These are phyloP conservation scores for Plasmodium vivax DNA, from an alignment of 169 alveolate genomes.

Conservation along the genomic window DNA sequence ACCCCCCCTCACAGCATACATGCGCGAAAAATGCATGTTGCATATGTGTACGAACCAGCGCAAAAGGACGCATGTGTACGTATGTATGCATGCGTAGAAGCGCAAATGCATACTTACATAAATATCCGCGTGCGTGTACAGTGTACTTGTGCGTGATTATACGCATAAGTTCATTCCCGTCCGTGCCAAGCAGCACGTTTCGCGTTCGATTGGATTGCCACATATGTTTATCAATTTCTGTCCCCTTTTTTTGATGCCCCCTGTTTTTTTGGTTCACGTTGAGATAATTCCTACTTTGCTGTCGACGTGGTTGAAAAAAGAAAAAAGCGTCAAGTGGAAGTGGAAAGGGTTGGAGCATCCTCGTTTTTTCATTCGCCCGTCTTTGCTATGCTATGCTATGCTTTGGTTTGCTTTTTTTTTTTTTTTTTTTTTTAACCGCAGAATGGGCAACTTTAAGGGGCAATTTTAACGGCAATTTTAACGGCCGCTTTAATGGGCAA, in stretches of 20 bases:
- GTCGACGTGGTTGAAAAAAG: neutral
- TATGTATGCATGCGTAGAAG: slow-evolving; percentile 5
- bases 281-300: neutral
- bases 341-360: neutral
- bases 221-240: neutral
- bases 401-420: neutral
- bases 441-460: neutral
- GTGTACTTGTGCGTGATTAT: neutral
- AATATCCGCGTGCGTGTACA: neutral
- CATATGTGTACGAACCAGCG: neutral
- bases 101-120: neutral
- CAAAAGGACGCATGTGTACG: neutral
- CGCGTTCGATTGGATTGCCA: neutral
- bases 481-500: neutral
- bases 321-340: neutral
- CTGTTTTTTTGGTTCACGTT: neutral
- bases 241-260: neutral
- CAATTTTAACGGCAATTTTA: no score
- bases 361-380: neutral
- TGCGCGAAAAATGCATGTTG: neutral
- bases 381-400: neutral
- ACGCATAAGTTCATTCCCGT: neutral
- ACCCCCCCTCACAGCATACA: neutral
- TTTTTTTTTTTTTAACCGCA: neutral
- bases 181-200: neutral